These are phyloP conservation scores for Trichoderma breve DNA, from an alignment of 2,329 filamentous ascomycete genomes.

Conservation along the genomic window DNA sequence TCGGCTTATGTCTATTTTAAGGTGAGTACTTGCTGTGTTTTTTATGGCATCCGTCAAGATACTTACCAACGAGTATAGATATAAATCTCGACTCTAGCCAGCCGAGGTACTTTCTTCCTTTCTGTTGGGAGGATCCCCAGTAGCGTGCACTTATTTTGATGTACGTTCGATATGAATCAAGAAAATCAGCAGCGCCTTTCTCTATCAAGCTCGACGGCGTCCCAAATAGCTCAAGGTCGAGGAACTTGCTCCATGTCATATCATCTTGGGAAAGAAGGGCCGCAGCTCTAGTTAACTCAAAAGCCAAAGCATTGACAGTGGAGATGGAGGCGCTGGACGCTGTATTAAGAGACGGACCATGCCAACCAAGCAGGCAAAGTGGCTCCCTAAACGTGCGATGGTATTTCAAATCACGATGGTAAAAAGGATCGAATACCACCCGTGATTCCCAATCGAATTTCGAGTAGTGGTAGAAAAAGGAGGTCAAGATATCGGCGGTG, in stretches of 20 bases:
- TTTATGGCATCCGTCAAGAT: not conserved
- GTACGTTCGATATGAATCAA: conserved; percentile 52
- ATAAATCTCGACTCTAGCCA: conserved; percentile 64
- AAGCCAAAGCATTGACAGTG: conserved; percentile 49
- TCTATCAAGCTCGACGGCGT: not conserved
- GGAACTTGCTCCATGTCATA: conserved; percentile 45
- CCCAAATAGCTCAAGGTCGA: conserved; percentile 25
- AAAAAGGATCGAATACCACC: conserved; percentile 59
- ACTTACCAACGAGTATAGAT: conserved; percentile 56
- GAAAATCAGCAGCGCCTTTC: conserved; percentile 45
- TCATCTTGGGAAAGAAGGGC: conserved; percentile 36
- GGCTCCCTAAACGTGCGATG: conserved; percentile 57
- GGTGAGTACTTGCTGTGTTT: not conserved
- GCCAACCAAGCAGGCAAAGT: conserved; percentile 62
- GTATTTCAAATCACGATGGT: conserved; percentile 52
- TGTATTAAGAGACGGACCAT: conserved; percentile 61
- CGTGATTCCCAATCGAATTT: conserved; percentile 56
- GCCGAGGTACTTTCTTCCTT: conserved; percentile 55
- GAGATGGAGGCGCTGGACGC: conserved; percentile 52
- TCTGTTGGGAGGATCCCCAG: conserved; percentile 58
- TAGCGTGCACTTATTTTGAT: conserved; percentile 62
- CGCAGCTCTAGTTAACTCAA: conserved; percentile 51
- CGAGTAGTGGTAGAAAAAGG: conserved; percentile 64
- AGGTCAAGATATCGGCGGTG: conserved; percentile 51
- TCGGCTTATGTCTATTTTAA: conserved; percentile 52